Evolutionary conservation across 2,329 filamentous ascomycete species (phyloP).

Genomic region (Phialocephala subalpina): DNA sequence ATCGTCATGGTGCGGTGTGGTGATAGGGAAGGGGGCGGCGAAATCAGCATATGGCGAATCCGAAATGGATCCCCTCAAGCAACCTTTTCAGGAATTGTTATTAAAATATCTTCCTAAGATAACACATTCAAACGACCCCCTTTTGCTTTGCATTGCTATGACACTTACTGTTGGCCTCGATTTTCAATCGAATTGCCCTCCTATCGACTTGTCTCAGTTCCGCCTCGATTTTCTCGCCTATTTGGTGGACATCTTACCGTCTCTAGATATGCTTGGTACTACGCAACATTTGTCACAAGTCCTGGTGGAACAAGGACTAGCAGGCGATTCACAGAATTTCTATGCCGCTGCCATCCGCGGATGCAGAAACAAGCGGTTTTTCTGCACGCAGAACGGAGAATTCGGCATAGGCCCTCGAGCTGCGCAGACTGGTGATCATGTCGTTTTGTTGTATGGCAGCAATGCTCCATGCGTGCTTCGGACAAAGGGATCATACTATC

Average conservation of each 20-base stretch:
- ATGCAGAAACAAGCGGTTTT: conserved; percentile 22
- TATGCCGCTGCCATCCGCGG: conserved; percentile 18
- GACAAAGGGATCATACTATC: conserved; percentile 16
- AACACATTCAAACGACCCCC: conserved; percentile 18
- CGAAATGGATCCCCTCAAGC: conserved; percentile 12
- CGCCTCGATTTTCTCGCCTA: conserved; percentile 23
- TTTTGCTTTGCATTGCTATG: conserved; percentile 23
- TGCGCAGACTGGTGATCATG: conserved; percentile 18
- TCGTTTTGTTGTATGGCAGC: conserved; percentile 25
- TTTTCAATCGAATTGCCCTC: conserved; percentile 21
- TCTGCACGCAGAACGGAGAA: conserved; percentile 22
- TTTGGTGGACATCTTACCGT: conserved; percentile 15
- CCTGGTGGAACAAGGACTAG: conserved; percentile 15
- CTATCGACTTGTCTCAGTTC: conserved; percentile 22
- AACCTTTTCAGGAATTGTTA: conserved; percentile 21
- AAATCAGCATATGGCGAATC: conserved; percentile 6
- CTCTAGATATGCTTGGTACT: conserved; percentile 21
- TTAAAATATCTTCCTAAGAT: conserved; percentile 22
- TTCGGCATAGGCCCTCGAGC: conserved; percentile 22
- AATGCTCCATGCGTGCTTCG: conserved; percentile 23
- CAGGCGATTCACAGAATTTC: conserved; percentile 12
- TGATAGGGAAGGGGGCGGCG: conserved; percentile 2
- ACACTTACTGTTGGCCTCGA: conserved; percentile 24
- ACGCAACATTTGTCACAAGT: conserved; percentile 15
- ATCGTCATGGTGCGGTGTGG: conserved; percentile 22